Conservation (phyloP, 2,329 filamentous ascomycete species). For the Biscogniauxia mediterranea region DNA sequence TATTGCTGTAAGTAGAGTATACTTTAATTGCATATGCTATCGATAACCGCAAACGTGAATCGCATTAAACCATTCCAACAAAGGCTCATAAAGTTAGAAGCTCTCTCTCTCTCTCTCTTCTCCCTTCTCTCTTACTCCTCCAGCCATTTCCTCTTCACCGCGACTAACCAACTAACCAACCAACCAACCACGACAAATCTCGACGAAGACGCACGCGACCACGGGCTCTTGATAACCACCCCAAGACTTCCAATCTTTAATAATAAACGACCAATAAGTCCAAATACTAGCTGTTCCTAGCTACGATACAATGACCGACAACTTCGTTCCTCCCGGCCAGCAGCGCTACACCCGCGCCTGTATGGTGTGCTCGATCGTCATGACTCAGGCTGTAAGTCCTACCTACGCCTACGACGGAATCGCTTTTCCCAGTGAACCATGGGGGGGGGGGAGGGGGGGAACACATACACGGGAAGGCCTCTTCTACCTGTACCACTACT, state of each 20-base stretch:
- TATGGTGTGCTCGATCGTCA: slow-evolving; percentile 97
- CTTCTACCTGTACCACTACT: slow-evolving; percentile 1
- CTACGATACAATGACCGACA: slow-evolving; percentile 43
- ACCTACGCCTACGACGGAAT: too few relatives aligned
- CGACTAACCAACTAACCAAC: neutral
- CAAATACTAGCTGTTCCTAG: neutral
- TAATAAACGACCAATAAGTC: neutral
- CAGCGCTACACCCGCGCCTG: slow-evolving; percentile 89
- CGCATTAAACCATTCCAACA: neutral
- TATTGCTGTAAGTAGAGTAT: neutral
- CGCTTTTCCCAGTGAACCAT: too few relatives aligned
- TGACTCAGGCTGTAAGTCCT: slow-evolving; percentile 66
- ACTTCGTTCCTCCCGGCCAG: slow-evolving; percentile 71
- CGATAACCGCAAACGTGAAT: neutral
- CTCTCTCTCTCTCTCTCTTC: too few relatives aligned
- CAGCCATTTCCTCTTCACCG: neutral
- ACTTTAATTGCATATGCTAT: neutral
- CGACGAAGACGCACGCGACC: too few relatives aligned
- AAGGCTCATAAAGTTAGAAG: neutral
- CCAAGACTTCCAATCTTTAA: neutral
- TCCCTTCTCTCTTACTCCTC: neutral
- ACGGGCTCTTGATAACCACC: too few relatives aligned
- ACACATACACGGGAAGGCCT: neutral
- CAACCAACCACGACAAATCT: too few relatives aligned
- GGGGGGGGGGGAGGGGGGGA: too few relatives aligned